A percentile compares a stretch with the other conserved stretches of the same genome.
phyloP scores from a whole-genome alignment of 768 basidiomycete genomes.

The Lactifluus rugatus region DNA sequence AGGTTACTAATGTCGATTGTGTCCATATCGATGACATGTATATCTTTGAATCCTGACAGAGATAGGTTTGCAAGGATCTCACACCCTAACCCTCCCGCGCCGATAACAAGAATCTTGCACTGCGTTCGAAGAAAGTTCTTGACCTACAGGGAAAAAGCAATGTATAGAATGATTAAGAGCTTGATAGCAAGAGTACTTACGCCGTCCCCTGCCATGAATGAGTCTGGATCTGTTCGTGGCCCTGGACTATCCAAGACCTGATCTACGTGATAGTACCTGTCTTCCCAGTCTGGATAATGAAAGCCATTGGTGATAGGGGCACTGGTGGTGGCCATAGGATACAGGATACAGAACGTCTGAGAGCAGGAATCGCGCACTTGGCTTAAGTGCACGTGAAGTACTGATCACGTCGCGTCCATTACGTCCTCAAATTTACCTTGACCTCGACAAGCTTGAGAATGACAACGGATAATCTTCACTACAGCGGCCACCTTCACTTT shows the following conservation, averaged over 20 bases:
- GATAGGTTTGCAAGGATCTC: constrained; percentile 97
- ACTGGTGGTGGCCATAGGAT: not conserved
- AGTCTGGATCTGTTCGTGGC: constrained; percentile 73
- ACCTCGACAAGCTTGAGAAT: no score
- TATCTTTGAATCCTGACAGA: constrained; percentile 92
- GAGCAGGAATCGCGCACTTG: not conserved
- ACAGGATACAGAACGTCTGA: not conserved
- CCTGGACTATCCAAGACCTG: constrained; percentile 78
- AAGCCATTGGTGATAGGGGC: constrained; percentile 28
- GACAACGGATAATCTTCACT: constrained; percentile 33
- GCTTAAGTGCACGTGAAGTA: not conserved
- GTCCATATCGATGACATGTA: constrained; percentile 99
- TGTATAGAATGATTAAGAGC: not conserved
- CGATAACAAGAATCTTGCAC: constrained; percentile 94
- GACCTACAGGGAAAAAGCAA: constrained; percentile 42
- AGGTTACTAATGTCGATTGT: constrained; percentile 99
- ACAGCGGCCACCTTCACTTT: constrained; percentile 75
- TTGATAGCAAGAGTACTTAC: constrained; percentile 34
- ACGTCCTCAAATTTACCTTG: no score
- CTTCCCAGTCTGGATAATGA: constrained; percentile 38
- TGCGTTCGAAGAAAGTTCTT: constrained; percentile 76
- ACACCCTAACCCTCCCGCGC: constrained; percentile 94
- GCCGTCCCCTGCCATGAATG: constrained; percentile 71
- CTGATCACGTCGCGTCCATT: constrained; percentile 8
- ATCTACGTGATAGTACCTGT: constrained; percentile 75